These are phyloP conservation scores for Xylaria sp. DNA, from an alignment of 2,329 filamentous ascomycete genomes.

Conservation along the genomic window DNA sequence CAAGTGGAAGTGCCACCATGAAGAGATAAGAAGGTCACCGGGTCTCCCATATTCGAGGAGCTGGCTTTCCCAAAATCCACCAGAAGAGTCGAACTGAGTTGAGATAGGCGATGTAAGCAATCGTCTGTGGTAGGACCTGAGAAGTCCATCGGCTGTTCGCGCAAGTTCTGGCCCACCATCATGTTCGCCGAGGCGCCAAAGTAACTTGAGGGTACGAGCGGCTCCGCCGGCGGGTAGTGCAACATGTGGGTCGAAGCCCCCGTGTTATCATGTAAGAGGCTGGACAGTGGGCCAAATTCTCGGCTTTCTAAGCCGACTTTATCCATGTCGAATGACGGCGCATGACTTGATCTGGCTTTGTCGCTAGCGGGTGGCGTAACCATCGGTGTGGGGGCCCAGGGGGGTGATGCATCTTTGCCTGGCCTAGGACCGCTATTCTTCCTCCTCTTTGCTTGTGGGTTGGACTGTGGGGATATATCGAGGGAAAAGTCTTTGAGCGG, in stretches of 20 bases:
- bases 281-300: conserved; percentile 8
- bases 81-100: conserved; percentile 23
- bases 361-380: conserved; percentile 21
- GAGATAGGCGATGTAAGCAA: conserved; percentile 20
- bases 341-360: conserved; percentile 16
- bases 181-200: conserved; percentile 16
- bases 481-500: conserved; percentile 21
- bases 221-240: conserved; percentile 15
- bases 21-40: conserved; percentile 22
- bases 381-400: conserved; percentile 10
- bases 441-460: conserved; percentile 11
- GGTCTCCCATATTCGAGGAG: conserved; percentile 4
- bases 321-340: conserved; percentile 16
- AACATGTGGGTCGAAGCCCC: conserved; percentile 18
- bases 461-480: conserved; percentile 16
- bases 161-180: conserved; percentile 12
- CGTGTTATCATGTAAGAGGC: conserved; percentile 19
- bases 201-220: conserved; percentile 14
- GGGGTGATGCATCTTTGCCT: conserved; percentile 18
- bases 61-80: conserved; percentile 22
- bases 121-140: conserved; percentile 16
- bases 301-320: conserved; percentile 19
- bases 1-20: conserved; percentile 5
- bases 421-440: conserved; percentile 12
- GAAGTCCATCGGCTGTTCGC: conserved; percentile 16